Evolutionary conservation across 1,139 yeast genomes (phyloP).

Genomic region (Sugiyamaella japonica): DNA sequence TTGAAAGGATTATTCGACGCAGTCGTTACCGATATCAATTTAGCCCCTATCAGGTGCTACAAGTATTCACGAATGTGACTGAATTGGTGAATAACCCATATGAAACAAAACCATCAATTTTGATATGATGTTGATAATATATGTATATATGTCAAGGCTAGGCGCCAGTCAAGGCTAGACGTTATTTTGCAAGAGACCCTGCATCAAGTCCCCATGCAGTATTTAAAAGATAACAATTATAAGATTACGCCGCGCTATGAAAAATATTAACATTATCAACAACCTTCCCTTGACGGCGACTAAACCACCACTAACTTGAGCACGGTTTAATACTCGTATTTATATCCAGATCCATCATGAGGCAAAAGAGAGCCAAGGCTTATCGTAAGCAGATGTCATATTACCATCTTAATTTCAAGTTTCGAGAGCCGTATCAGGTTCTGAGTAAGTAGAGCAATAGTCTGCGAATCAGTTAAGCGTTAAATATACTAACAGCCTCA

Average conservation of each 20-base stretch:
- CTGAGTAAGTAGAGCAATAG: constrained; percentile 29
- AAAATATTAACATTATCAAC: neutral
- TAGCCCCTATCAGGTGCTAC: too few species aligned
- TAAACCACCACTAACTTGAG: neutral
- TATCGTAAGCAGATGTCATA: constrained; percentile 91
- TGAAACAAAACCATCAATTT: too few species aligned
- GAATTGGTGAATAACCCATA: too few species aligned
- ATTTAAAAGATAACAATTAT: constrained; percentile 11
- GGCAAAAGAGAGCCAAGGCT: constrained; percentile 93
- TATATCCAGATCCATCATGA: constrained; percentile 51
- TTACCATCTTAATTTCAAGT: constrained; percentile 80
- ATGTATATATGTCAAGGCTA: neutral
- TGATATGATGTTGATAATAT: too few species aligned
- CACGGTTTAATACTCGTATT: neutral
- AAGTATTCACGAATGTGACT: too few species aligned
- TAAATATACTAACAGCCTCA: constrained; percentile 32
- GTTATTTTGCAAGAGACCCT: neutral
- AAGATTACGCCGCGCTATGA: constrained; percentile 9
- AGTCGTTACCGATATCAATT: too few species aligned
- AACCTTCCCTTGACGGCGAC: neutral
- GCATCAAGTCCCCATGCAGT: neutral
- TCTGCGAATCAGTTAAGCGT: too few species aligned
- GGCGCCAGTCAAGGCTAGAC: too few species aligned
- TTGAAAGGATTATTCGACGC: too few species aligned
- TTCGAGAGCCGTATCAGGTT: constrained; percentile 92